Base-by-base conservation (phyloP, 176 grass and related monocot species). In the Avena insularis region DNA sequence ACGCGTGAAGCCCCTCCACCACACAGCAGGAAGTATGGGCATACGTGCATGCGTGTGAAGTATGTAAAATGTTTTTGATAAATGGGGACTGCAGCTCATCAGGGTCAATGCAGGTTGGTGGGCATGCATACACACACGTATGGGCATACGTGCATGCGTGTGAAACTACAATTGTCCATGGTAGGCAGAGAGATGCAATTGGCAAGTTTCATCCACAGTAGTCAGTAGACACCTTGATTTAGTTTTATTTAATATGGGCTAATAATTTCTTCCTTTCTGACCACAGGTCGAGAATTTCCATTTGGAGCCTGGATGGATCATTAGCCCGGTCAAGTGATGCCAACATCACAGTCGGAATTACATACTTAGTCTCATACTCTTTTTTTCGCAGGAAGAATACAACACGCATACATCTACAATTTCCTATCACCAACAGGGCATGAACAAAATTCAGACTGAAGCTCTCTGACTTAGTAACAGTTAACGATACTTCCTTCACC, bases 91-190 rank as follows among this genome's bases (percentile, higher is more conserved):
- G 49, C 77, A 70, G 77, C 4, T 40, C 38, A 81, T 61, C 51
- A 69, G 75, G 81, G 86, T 91, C 85, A 91, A 77, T 31, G 43
- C 49, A 27, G 62, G 84, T 91, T 57, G 82, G 90, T 88, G 86
- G 21, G 15, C 13, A n/a, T 70, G 59, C 14, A 51, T 25, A 4
- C 58, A 65, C 61, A 86, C 5, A 71, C 56, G 84, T 80, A 68
- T 59, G 49, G 13, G 58, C 75, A 31, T 75, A 80, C 36, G 36
- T 38, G 36, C 47, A 68, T 76, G 81, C 62, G 64, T 46, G 77
- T 57, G 68, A 47, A 66, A 81, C 58, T 17, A 4, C 17, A 48
- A 49, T 40, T 19, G 25, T 17, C 78, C 29, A 70, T 75, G 57
- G 48, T 27, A 58, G 25, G 5, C 79, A 58, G 7, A 45, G 20